These are phyloP conservation scores for Penicillium sp. DNA, from an alignment of 2,329 filamentous ascomycete species.

Conservation along the genomic window DNA sequence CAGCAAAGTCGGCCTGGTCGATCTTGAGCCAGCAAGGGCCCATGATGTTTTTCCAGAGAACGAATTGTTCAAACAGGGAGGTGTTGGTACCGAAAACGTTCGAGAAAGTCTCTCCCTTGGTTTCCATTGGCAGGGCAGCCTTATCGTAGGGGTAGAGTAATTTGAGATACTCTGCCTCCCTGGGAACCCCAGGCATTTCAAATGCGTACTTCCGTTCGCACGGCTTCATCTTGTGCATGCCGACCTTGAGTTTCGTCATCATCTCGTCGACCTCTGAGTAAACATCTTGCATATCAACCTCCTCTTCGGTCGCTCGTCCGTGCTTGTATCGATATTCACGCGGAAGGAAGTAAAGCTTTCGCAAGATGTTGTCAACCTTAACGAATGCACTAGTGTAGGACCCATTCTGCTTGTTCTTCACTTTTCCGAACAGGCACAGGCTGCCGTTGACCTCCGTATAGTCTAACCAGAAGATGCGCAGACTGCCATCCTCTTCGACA, in stretches of 20 bases:
- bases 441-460: conserved; percentile 91
- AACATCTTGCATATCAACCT: conserved; percentile 83
- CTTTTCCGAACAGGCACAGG: conserved; percentile 93
- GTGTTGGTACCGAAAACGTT: conserved; percentile 93
- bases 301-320: conserved; percentile 70
- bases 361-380: conserved; percentile 90
- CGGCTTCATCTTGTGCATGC: conserved; percentile 89
- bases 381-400: conserved; percentile 88
- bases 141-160: conserved; percentile 94
- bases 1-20: conserved; percentile 75
- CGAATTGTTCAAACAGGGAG: conserved; percentile 93
- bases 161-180: conserved; percentile 88
- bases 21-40: conserved; percentile 97
- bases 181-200: conserved; percentile 81
- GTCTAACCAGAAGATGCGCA: conserved; percentile 96
- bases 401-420: conserved; percentile 80
- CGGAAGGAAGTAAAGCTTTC: conserved; percentile 91
- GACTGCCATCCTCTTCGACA: conserved; percentile 88
- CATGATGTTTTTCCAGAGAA: conserved; percentile 98
- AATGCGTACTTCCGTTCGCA: conserved; percentile 93
- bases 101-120: conserved; percentile 84
- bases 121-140: conserved; percentile 67
- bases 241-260: conserved; percentile 83
- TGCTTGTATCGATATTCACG: conserved; percentile 61
- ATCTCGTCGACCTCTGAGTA: conserved; percentile 84